Conservation (phyloP, 352 stramenopile genomes). For the Chrysophaeum taylorii region DNA sequence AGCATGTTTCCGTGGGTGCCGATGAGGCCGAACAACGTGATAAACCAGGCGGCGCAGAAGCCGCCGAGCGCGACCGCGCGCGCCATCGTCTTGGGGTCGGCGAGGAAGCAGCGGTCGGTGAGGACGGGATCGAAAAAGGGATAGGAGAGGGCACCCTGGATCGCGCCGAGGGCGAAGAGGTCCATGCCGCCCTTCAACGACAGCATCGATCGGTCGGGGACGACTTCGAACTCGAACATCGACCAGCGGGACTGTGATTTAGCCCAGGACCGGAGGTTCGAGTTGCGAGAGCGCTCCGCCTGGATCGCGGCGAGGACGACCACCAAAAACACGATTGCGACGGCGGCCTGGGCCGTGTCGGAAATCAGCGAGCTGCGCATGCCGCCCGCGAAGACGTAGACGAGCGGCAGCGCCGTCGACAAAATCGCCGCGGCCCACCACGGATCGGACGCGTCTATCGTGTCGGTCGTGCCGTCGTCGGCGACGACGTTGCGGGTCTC, state of each 20-base stretch:
- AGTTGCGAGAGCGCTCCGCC: not conserved
- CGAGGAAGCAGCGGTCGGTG: conserved; percentile 25
- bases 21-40: conserved; percentile 27
- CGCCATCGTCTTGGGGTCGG: conserved; percentile 19
- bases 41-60: conserved; percentile 21
- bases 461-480: not conserved
- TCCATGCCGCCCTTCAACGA: conserved; percentile 26
- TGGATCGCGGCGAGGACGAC: conserved; percentile 14
- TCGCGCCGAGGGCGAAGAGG: conserved; percentile 18
- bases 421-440: conserved; percentile 23
- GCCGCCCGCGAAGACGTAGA: conserved; percentile 25
- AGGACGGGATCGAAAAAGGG: conserved; percentile 30
- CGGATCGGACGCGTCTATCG: conserved; percentile 5
- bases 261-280: not conserved
- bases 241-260: not conserved
- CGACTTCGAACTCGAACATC: conserved; percentile 21
- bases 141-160: conserved; percentile 25
- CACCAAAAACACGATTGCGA: conserved; percentile 20
- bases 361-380: conserved; percentile 14
- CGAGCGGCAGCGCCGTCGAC: conserved; percentile 20
- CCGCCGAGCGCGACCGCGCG: conserved; percentile 19
- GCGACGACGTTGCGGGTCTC: not conserved
- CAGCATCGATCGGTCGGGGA: conserved; percentile 3
- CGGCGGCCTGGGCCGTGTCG: conserved; percentile 17
- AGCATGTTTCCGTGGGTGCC: conserved; percentile 26